Evolutionary conservation across 1,284 basidiomycete species (phyloP).

Genomic region (Leccinum subspadiceum): DNA sequence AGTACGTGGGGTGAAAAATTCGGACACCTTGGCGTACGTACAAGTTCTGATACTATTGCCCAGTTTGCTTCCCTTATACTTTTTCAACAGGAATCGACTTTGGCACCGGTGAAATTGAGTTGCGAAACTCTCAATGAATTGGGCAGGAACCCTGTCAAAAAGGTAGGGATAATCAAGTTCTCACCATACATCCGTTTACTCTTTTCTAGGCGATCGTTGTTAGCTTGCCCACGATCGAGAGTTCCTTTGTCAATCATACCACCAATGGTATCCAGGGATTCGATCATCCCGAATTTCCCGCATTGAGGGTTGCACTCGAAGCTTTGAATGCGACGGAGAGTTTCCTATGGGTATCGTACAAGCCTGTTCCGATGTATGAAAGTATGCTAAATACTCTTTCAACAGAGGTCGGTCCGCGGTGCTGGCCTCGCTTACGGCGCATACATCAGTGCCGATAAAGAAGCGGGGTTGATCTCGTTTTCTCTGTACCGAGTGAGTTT

Average conservation of each 20-base stretch:
- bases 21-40: slow-evolving; percentile 47
- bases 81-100: slow-evolving; percentile 46
- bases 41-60: background rate
- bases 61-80: background rate
- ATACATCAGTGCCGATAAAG: slow-evolving; percentile 74
- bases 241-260: slow-evolving; percentile 82
- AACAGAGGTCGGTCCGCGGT: slow-evolving; percentile 81
- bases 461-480: slow-evolving; percentile 82
- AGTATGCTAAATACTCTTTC: slow-evolving; percentile 15
- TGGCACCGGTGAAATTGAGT: slow-evolving; percentile 70
- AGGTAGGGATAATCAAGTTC: slow-evolving; percentile 42
- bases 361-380: background rate
- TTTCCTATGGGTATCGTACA: slow-evolving; percentile 79
- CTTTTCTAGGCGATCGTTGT: slow-evolving; percentile 73
- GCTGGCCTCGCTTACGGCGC: slow-evolving; percentile 95
- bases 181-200: slow-evolving; percentile 2
- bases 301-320: slow-evolving; percentile 81
- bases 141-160: slow-evolving; percentile 72
- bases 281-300: slow-evolving; percentile 82
- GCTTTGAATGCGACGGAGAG: slow-evolving; percentile 94
- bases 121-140: slow-evolving; percentile 72
- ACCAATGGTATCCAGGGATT: slow-evolving; percentile 81
- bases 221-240: slow-evolving; percentile 92
- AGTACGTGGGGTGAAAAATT: slow-evolving; percentile 76
- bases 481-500: slow-evolving; percentile 73